Evolutionary conservation across 176 grass and related monocot genomes (phyloP).

Genomic region (Bolboschoenus planiculmis): DNA sequence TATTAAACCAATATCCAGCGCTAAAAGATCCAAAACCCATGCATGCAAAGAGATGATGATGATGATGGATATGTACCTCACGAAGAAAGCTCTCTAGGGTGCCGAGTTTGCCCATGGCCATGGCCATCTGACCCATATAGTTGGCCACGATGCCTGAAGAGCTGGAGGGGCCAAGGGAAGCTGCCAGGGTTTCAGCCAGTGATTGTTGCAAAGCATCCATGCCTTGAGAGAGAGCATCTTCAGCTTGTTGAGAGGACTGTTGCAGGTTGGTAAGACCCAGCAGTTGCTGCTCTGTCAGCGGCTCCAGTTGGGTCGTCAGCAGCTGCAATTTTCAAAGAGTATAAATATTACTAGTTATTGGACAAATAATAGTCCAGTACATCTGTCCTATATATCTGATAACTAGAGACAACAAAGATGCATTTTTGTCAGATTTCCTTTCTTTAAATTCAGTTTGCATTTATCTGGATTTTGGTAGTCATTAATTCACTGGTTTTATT

Average conservation of each 20-base stretch:
- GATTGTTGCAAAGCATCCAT: constrained; percentile 98
- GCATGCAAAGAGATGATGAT: no score
- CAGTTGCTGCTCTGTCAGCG: constrained; percentile 82
- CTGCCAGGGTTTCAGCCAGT: constrained; percentile 80
- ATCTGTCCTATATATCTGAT: not conserved
- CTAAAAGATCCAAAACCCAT: not conserved
- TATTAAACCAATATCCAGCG: not conserved
- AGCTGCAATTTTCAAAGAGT: constrained; percentile 37
- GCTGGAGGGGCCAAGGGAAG: constrained; percentile 66
- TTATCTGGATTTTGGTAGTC: not conserved
- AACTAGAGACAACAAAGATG: not conserved
- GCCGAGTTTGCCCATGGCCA: constrained; percentile 98
- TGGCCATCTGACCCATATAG: constrained; percentile 99
- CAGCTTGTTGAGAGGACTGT: constrained; percentile 90
- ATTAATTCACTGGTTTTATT: not conserved
- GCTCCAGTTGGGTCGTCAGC: constrained; percentile 77
- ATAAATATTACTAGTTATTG: not conserved
- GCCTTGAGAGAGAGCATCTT: constrained; percentile 93
- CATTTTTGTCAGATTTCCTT: not conserved
- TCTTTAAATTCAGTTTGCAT: not conserved
- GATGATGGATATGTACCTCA: constrained; percentile 37
- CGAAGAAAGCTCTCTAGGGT: constrained; percentile 95
- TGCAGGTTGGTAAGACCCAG: constrained; percentile 67
- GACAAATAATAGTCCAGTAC: not conserved
- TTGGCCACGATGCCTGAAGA: constrained; percentile 86